Evolutionary conservation across 1,284 basidiomycete genomes (phyloP), one percentile per base, ranked within the genome.

Genomic region (Vanrija sp.): DNA sequence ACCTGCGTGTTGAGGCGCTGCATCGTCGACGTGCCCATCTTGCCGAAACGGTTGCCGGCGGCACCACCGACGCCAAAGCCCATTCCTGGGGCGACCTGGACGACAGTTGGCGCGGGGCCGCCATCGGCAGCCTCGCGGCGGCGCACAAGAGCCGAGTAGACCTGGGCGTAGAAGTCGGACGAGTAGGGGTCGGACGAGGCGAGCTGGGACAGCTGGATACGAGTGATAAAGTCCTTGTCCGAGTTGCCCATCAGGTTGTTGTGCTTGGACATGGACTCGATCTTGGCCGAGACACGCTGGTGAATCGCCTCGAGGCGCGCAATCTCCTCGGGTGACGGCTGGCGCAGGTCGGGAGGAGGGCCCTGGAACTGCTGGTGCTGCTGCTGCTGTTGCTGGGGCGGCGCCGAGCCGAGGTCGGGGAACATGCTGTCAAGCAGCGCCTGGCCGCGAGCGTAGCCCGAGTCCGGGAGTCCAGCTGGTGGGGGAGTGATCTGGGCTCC

Each of bases 201-300:
- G 29, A 98, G 86, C 72, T 98, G 95, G 1, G 93, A 97, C 46
- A 99, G 91, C 78, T 99, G 96, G 58, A 99, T 98, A 40, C 96
- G 87, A 21, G 96, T 98, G 77, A 99, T 98, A 74, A 98, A 99
- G 72, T 98, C 96, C 79, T 98, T 98, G 82, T 99, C 96, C 15
- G 91, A 95, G 46, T 71, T 65, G 23, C 70, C 69, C 96, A 99
- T 99, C 53, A 98, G 82, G 73, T 98, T 94, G 73, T 98, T 99
- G 78, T 96, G 93, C 64, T 89, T 87, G 53, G 92, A 85, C 93
- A 96, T 76, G 21, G 65, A 44, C 62, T 69, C 57, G 64, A 78
- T 76, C 64, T 76, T 76, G 59, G 51, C 59, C 9, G 63, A 62
- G 54, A 73, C 64, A 10, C 66, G 61, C 49, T 67, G 58, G 46